A percentile compares a stretch with the other conserved stretches of the same genome.
These are phyloP conservation scores for Penicillium parvum DNA, from an alignment of 495 filamentous ascomycete genomes.

Conservation along the genomic window DNA sequence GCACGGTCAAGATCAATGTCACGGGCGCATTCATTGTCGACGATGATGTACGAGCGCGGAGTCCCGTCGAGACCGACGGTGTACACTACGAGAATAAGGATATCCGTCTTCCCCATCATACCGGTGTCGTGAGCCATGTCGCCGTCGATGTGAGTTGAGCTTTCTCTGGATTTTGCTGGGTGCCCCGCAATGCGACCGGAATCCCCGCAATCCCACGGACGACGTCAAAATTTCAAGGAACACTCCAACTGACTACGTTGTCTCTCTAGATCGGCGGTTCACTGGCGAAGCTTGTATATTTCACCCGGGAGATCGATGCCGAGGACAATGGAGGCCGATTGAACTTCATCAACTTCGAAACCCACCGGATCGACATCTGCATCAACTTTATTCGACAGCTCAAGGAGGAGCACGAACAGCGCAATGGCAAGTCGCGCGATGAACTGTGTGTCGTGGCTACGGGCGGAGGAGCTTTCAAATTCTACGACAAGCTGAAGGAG, in stretches of 20 bases:
- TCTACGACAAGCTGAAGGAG: slow-evolving; percentile 82
- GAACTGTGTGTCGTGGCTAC: slow-evolving; percentile 89
- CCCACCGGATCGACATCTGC: slow-evolving; percentile 84
- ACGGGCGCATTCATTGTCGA: slow-evolving; percentile 94
- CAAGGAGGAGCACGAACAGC: slow-evolving; percentile 68
- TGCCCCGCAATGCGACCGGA: slow-evolving; percentile 29
- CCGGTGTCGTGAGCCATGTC: slow-evolving; percentile 87
- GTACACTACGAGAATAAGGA: slow-evolving; percentile 78
- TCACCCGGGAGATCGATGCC: slow-evolving; percentile 77
- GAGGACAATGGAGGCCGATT: slow-evolving; percentile 81
- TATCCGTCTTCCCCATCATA: slow-evolving; percentile 94
- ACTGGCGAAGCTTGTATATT: slow-evolving; percentile 94
- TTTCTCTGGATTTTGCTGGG: slow-evolving; percentile 9
- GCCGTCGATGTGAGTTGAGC: slow-evolving; percentile 82
- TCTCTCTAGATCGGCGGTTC: slow-evolving; percentile 80
- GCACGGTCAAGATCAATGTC: slow-evolving; percentile 88
- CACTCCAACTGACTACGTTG: slow-evolving; percentile 20
- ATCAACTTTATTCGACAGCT: slow-evolving; percentile 82
- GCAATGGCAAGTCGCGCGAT: slow-evolving; percentile 60
- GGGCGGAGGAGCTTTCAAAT: slow-evolving; percentile 92
- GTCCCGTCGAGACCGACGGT: slow-evolving; percentile 49
- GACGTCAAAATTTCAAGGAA: background rate
- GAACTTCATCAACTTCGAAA: slow-evolving; percentile 94
- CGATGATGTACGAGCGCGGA: slow-evolving; percentile 57
- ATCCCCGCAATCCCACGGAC: slow-evolving; percentile 32